Evolutionary conservation across 164 flowering plant genomes (phyloP), one percentile per base, ranked within the genome.

Genomic region (Nymphaea thermarum): DNA sequence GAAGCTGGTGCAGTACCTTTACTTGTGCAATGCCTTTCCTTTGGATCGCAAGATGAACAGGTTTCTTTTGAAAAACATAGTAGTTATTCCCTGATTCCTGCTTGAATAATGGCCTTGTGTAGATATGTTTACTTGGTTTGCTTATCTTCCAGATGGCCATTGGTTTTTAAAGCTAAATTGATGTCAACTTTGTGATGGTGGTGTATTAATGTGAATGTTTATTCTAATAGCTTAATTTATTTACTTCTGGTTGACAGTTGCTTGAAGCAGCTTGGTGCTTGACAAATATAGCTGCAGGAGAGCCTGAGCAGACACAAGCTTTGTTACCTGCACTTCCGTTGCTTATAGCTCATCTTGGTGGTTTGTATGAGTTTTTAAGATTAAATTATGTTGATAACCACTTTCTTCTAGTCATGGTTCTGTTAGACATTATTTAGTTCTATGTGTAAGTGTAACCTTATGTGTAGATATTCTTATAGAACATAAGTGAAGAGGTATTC

Each of bases 41-140:
- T 94, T 83, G 99, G 96, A 64, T 90, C 96, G 70, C 89, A 89
- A n/a, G 99, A 94, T 78, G 99, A 94, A 70, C 99, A 94, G 96
- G 98, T 93, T 57, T 65, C 57, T 15, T 51, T 51, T 5, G 57
- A 51, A 55, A 66, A 66, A 42, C 60, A 16, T 70, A 43, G 43
- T 59, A 42, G 41, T 44, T 15, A 5, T 43, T 17, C 4, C 60
- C 25, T 65, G 42, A 44, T 12, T 1, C 5, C 63, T 6, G n/a
- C 11, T 60, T 60, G 25, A 42, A 60, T 45, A 51, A 51, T 51
- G 4, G 8, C 57, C 36, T 25, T 25, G 1, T 25, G 36, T 25
- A 25, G 36, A 25, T 25, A 25, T 25, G 36, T 25, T 25, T 14
- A 17, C 36, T 63, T 14, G 12, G 42, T 63, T 61, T 61, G 14